These are phyloP conservation scores for Tephrocybe sp. DNA, from an alignment of 768 basidiomycete genomes.

Conservation along the genomic window DNA sequence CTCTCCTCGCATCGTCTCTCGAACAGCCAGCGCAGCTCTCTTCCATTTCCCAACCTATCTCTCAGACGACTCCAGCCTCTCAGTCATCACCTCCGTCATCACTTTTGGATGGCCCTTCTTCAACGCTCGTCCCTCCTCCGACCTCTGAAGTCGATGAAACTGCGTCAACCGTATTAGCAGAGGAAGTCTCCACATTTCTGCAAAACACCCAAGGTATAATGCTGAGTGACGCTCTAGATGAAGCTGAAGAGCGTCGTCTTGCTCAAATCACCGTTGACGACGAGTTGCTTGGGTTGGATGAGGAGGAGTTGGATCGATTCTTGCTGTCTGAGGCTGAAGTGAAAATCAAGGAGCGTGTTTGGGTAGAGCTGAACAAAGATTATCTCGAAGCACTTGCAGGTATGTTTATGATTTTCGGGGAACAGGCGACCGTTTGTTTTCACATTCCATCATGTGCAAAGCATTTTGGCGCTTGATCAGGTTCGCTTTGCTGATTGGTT, in stretches of 20 bases:
- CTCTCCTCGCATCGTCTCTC: conserved; percentile 33
- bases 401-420: conserved; percentile 33
- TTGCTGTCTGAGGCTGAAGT: conserved; percentile 79
- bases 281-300: conserved; percentile 79
- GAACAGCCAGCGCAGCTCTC: background rate
- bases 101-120: conserved; percentile 3
- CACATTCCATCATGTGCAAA: conserved; percentile 1
- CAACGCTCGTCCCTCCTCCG: conserved; percentile 26
- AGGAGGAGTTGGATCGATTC: conserved; percentile 85
- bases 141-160: conserved; percentile 53
- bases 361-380: conserved; percentile 92
- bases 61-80: background rate
- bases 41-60: background rate
- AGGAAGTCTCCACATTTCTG: conserved; percentile 71
- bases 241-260: conserved; percentile 63
- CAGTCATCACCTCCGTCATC: background rate
- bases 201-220: conserved; percentile 59
- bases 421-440: conserved; percentile 1
- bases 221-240: conserved; percentile 62
- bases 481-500: conserved; percentile 41
- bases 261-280: conserved; percentile 53
- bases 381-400: conserved; percentile 88
- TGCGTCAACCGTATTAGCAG: conserved; percentile 59
- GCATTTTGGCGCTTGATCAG: conserved; percentile 1
- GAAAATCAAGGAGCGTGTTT: conserved; percentile 83